Percentiles rank a stretch among this genome's conserved stretches.
Conservation (phyloP, 352 stramenopile genomes). For the Aphanomyces astaci region DNA sequence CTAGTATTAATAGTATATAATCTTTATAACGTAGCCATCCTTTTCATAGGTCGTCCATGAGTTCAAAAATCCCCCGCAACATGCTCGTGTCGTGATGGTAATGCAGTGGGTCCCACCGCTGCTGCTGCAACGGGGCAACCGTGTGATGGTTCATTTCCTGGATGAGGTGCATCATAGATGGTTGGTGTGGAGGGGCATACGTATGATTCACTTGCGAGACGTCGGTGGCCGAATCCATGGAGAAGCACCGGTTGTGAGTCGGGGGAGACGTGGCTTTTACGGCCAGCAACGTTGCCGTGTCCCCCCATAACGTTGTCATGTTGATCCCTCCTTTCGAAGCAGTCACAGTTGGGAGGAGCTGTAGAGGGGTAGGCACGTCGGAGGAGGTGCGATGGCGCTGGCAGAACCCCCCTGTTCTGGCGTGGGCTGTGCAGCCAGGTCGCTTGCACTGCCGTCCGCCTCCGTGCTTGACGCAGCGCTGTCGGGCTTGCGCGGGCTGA, state of each 20-base stretch:
- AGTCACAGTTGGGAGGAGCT: neutral
- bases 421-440: constrained; percentile 62
- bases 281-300: neutral
- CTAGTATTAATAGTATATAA: too few relatives aligned
- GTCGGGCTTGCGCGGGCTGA: constrained; percentile 24
- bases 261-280: neutral
- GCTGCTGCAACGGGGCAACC: neutral
- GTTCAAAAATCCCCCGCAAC: neutral
- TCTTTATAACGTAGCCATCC: too few relatives aligned
- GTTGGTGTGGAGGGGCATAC: neutral
- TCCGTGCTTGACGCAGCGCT: constrained; percentile 74
- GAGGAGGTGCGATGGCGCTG: constrained; percentile 43
- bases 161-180: neutral
- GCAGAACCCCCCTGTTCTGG: constrained; percentile 61
- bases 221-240: neutral
- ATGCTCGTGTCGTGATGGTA: neutral
- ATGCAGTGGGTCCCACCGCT: neutral
- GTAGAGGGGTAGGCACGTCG: too few relatives aligned
- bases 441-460: constrained; percentile 72
- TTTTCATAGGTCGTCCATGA: neutral
- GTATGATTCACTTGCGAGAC: neutral
- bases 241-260: neutral
- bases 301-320: neutral
- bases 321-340: neutral
- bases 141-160: neutral